Evolutionary conservation across 805 yeast species (phyloP).

Genomic region (Candida railenensis): DNA sequence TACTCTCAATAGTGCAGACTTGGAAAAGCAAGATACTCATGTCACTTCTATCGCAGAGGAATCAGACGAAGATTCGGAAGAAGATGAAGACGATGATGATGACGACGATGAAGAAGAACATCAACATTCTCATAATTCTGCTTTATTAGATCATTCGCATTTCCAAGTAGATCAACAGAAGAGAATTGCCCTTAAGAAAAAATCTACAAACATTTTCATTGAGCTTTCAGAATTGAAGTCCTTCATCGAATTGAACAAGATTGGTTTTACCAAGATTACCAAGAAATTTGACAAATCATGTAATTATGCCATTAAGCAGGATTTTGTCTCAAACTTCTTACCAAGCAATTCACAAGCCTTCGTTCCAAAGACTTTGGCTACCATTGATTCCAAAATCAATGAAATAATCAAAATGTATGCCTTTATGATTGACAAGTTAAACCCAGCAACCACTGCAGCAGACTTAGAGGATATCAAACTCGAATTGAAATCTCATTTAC

Average conservation of each 20-base stretch:
- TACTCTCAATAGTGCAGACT: background rate
- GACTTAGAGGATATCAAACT: slow-evolving; percentile 39
- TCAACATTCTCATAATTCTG: slow-evolving; percentile 35
- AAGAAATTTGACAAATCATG: slow-evolving; percentile 90
- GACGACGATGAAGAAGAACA: slow-evolving; percentile 28
- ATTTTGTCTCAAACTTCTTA: slow-evolving; percentile 50
- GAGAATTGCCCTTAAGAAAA: slow-evolving; percentile 63
- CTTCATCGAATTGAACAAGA: slow-evolving; percentile 76
- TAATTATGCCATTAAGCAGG: slow-evolving; percentile 56
- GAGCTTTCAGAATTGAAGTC: slow-evolving; percentile 79
- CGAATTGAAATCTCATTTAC: slow-evolving; percentile 52
- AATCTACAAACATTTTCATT: slow-evolving; percentile 67
- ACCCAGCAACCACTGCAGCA: slow-evolving; percentile 51
- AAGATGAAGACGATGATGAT: slow-evolving; percentile 20
- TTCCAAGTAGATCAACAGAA: slow-evolving; percentile 50
- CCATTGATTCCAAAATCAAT: slow-evolving; percentile 53
- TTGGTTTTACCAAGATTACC: slow-evolving; percentile 86
- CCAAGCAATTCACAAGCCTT: slow-evolving; percentile 57
- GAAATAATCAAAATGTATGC: slow-evolving; percentile 57
- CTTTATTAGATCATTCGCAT: slow-evolving; percentile 49
- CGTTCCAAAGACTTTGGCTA: slow-evolving; percentile 27
- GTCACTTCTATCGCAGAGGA: slow-evolving; percentile 27
- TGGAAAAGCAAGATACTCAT: slow-evolving; percentile 37
- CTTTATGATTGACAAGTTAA: slow-evolving; percentile 27
- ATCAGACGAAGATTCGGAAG: slow-evolving; percentile 31